phyloP scores from a whole-genome alignment of 495 filamentous ascomycete genomes.

The Lasiosphaeria hispida region DNA sequence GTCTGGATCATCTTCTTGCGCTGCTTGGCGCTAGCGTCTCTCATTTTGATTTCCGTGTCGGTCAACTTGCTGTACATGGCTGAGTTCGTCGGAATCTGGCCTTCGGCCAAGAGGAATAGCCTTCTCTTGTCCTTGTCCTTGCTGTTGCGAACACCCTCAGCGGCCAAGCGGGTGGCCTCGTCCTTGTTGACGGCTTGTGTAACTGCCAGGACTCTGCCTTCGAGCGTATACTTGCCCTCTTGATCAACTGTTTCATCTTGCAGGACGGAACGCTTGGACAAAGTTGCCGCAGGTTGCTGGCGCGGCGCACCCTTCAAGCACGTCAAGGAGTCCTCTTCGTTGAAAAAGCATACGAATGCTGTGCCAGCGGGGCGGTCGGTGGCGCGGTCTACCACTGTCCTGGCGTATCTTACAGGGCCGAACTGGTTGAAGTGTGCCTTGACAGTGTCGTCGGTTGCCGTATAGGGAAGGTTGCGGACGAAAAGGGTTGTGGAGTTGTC shows the following conservation, averaged over 20 bases:
- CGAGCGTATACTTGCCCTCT: constrained; percentile 79
- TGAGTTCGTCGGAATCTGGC: constrained; percentile 69
- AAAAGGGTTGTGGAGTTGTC: constrained; percentile 77
- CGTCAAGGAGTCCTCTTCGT: constrained; percentile 62
- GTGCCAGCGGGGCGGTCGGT: constrained; percentile 87
- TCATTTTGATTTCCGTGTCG: constrained; percentile 77
- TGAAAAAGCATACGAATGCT: constrained; percentile 91
- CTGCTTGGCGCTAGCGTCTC: constrained; percentile 83
- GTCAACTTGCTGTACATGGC: constrained; percentile 72
- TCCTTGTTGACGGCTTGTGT: constrained; percentile 78
- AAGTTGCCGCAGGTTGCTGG: constrained; percentile 40
- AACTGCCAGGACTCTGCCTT: constrained; percentile 82
- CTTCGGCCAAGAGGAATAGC: constrained; percentile 85
- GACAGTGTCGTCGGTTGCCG: constrained; percentile 71
- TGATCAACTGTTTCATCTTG: constrained; percentile 76
- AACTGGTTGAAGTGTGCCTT: constrained; percentile 82
- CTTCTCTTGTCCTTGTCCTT: constrained; percentile 88
- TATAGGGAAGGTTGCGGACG: constrained; percentile 91
- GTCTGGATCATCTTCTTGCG: constrained; percentile 84
- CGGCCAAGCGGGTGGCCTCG: constrained; percentile 71
- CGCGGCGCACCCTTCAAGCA: constrained; percentile 75
- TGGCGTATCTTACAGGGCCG: constrained; percentile 79
- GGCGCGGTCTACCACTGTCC: constrained; percentile 79
- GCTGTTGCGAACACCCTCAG: constrained; percentile 61
- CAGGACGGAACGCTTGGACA: constrained; percentile 71